Evolutionary conservation across 2,329 filamentous ascomycete genomes (phyloP), one percentile per base, ranked within the genome.

Genomic region (Tetracladium maxilliforme): DNA sequence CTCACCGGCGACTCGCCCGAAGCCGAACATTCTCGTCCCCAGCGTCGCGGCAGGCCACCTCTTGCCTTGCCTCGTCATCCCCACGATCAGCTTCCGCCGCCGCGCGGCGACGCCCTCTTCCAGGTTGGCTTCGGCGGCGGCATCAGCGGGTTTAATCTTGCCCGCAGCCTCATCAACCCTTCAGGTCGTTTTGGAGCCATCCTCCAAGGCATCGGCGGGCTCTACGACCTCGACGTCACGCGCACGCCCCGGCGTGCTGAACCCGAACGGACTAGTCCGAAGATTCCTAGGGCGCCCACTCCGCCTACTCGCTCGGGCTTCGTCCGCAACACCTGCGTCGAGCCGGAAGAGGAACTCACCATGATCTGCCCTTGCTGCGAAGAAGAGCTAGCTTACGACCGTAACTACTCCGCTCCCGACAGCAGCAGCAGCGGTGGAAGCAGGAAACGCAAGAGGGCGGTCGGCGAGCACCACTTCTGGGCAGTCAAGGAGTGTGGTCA

Each of bases 401-500:
- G n/a, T n/a, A n/a, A 42, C 14, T 33, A 39, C 16, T 33, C 33
- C 12, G 41, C 43, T 5, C 44, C 48, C 5, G 6, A 16, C 11
- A 15, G 7, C 22, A 6, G n/a, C 16, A 2, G 22, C n/a, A n/a
- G n/a, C n/a, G n/a, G n/a, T n/a, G 26, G 23, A 28, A 1, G 24
- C 40, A 3, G n/a, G n/a, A n/a, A n/a, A n/a, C n/a, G n/a, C n/a
- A 55, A 52, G 41, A 61, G 52, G 32, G 39, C 48, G 16, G 33
- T 34, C 7, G 49, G 54, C 11, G 84, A 92, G 49, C 74, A 81
- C 43, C 79, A 93, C 40, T 87, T 95, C 33, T 95, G 86, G 84
- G 77, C 90, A 1, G 64, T 90, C 18, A 93, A 86, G 50, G 65
- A 65, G 25, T 98, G 90, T 47, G 90, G 90, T 35, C 90, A 98